phyloP scores from a whole-genome alignment of 345 rosid species.

The Zanthoxylum bungeanum region DNA sequence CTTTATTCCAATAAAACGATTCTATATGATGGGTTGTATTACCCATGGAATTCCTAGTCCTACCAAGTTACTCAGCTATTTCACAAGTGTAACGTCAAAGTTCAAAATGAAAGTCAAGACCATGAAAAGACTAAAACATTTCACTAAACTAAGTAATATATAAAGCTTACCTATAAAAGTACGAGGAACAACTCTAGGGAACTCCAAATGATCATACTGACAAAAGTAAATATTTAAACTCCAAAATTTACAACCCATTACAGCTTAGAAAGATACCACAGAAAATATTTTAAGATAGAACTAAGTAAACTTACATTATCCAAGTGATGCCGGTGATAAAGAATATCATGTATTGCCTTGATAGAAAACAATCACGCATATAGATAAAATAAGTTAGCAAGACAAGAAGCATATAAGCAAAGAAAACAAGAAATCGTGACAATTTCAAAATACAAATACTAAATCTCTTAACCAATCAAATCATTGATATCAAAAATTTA shows the following conservation, averaged over 20 bases:
- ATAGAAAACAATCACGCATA: background rate
- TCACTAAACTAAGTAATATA: background rate
- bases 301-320: constrained; percentile 52
- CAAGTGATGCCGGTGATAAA: constrained; percentile 64
- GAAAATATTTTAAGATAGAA: background rate
- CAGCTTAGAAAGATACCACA: background rate
- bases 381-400: background rate
- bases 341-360: constrained; percentile 93
- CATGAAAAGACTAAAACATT: background rate
- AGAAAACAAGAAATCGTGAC: background rate
- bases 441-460: background rate
- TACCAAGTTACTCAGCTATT: background rate
- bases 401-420: background rate
- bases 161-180: constrained; percentile 67
- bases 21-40: background rate
- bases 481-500: too few species aligned
- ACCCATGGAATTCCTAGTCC: background rate
- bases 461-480: background rate
- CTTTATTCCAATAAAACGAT: background rate
- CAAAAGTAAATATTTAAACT: background rate
- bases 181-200: constrained; percentile 98
- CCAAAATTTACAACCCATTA: background rate
- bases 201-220: constrained; percentile 96
- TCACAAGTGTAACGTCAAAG: background rate
- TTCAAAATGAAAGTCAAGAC: background rate